Evolutionary conservation across 1,284 basidiomycete species (phyloP), one percentile per base, ranked within the genome.

Genomic region (Marasmius fiardii): DNA sequence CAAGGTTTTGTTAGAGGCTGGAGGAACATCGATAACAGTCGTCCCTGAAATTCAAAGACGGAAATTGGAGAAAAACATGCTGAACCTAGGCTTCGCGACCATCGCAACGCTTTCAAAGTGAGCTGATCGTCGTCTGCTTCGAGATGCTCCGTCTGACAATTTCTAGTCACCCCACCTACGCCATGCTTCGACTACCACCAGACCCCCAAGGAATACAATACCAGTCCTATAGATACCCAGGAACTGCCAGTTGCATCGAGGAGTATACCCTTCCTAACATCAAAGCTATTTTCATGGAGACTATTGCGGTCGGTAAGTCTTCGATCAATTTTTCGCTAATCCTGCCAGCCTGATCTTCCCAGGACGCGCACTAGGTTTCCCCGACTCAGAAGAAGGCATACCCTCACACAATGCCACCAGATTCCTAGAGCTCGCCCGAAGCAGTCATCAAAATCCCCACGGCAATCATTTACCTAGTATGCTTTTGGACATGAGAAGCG

Each of bases 11-110:
- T 67, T 87, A 18, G 62, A 67, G 45, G 63, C 65, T 5, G 82
- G 83, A 21, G 83, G 83, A 4, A 79, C 71, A 34, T 71, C 75
- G 0, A 67, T 79, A 10, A 74, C 63, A 0, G 69, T 85, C 51
- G 78, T 79, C 2, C 73, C 81, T 5, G 81, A 87, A 60, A 81
- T 88, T 16, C 84, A 85, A 61, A 73, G 82, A 14, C 64, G 74
- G 61, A 86, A 86, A 65, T 87, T 81, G 61, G 61, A 68, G 2
- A 88, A 87, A 70, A 87, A 86, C 63, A 75, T 86, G 50, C 85
- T 81, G 83, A 87, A 86, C 61, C 71, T 83, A 43, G 74, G 73
- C 0, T 79, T 86, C 62, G 77, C 82, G 3, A 77, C 79, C 1
- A 71, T 78, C 54, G 66, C 80, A 1, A 80, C 82, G 0, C 72